Conservation (phyloP, 2,329 filamentous ascomycete species). For the Fusarium burgessii region DNA sequence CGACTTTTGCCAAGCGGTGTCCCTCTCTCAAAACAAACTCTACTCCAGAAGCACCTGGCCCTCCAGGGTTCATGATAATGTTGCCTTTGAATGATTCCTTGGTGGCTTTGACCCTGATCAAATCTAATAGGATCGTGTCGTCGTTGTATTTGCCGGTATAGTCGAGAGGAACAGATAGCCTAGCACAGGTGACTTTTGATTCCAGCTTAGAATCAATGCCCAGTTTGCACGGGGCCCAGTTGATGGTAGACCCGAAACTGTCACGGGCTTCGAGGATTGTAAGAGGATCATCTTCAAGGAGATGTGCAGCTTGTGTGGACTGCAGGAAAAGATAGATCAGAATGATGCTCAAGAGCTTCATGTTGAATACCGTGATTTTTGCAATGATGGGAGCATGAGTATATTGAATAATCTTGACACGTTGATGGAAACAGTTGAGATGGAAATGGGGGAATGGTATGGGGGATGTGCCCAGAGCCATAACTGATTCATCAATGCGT, state of each 20-base stretch:
- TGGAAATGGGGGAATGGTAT: neutral
- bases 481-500: neutral
- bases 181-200: neutral
- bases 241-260: neutral
- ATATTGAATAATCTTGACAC: neutral
- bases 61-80: neutral
- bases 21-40: fast-evolving
- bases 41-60: neutral
- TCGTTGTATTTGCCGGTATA: neutral
- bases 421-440: neutral
- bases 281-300: neutral
- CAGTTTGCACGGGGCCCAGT: neutral
- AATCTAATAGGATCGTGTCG: neutral
- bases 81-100: neutral
- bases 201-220: neutral
- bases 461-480: neutral
- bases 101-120: neutral
- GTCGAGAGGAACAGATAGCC: neutral
- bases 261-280: neutral
- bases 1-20: neutral
- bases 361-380: neutral
- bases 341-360: neutral
- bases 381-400: neutral
- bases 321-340: neutral
- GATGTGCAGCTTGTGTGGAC: neutral